Conservation (phyloP, 1,284 basidiomycete species). For the Paramarasmius palmivorus region DNA sequence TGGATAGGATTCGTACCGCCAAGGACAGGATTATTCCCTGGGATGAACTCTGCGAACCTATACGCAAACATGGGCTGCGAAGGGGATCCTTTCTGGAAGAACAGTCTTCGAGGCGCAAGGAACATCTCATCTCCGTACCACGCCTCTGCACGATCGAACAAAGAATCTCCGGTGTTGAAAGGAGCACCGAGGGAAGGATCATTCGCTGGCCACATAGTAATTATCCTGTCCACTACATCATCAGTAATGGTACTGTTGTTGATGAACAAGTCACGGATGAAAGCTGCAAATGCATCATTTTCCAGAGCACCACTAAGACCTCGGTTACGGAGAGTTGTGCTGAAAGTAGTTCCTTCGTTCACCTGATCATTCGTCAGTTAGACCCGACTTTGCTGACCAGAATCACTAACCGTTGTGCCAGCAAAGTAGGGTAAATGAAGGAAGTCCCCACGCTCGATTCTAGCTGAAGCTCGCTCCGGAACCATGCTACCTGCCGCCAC, state of each 20-base stretch:
- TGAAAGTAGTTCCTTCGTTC: slow-evolving; percentile 54
- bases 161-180: slow-evolving; percentile 58
- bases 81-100: slow-evolving; percentile 47
- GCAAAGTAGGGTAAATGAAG: slow-evolving; percentile 54
- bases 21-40: slow-evolving; percentile 41
- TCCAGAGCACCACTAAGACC: slow-evolving; percentile 36
- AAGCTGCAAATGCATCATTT: slow-evolving; percentile 41
- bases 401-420: slow-evolving; percentile 49
- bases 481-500: slow-evolving; percentile 54
- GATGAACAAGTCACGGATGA: slow-evolving; percentile 46
- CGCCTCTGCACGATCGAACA: slow-evolving; percentile 54
- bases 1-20: slow-evolving; percentile 36
- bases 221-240: slow-evolving; percentile 37
- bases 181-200: slow-evolving; percentile 38
- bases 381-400: neutral
- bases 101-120: slow-evolving; percentile 45
- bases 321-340: slow-evolving; percentile 34
- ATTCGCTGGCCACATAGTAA: slow-evolving; percentile 46
- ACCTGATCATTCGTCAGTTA: slow-evolving; percentile 29
- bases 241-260: slow-evolving; percentile 48
- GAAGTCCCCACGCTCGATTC: slow-evolving; percentile 50
- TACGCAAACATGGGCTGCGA: slow-evolving; percentile 53
- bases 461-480: slow-evolving; percentile 45
- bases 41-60: slow-evolving; percentile 55
- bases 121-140: slow-evolving; percentile 63